Evolutionary conservation across 805 yeast species (phyloP), one percentile per base, ranked within the genome.

Genomic region (Isabelozyma gotoi): DNA sequence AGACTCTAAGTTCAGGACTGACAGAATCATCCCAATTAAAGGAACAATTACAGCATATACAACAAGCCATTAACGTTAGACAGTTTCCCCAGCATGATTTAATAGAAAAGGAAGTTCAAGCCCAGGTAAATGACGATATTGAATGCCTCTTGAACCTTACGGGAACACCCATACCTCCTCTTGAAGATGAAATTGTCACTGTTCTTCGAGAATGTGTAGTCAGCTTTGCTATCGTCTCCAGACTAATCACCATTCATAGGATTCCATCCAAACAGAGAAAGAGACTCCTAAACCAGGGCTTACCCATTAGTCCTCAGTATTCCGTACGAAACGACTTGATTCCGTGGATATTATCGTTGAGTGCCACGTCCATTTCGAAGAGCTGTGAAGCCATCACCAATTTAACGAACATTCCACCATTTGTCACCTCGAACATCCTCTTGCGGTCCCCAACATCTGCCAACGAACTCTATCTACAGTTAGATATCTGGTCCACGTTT

Each of bases 351-450:
- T 47, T 45, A 5, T 65, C 74, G 4, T 47, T 73, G 0, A 35
- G 50, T 3, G 55, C 77, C 0, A 49, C 62, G 0, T 53, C 49
- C 33, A 57, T 75, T 8, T 47, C 57, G 5, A 55, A 51, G 2
- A 65, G 74, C 3, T 73, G 77, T 43, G 32, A 45, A 2, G 45
- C 64, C 2, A 50, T 76, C 7, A 39, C 62, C 0, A 60, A 63
- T 14, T 45, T 57, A 7, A 41, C 56, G 1, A 47, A 55, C 2
- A 58, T 73, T 12, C 80, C 81, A 0, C 51, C 67, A 0, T 71
- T 67, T 51, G 60, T 76, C 1, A 38, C 62, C 1, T 55, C 62
- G 1, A 78, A 76, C 45, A 52, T 75, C 4, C 50, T 73, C 2
- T 46, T 59, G 1, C 57, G 80, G 37, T 60, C 72, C 1, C 74